Conservation (phyloP, 495 filamentous ascomycete species). For the Aspergillus baeticus region DNA sequence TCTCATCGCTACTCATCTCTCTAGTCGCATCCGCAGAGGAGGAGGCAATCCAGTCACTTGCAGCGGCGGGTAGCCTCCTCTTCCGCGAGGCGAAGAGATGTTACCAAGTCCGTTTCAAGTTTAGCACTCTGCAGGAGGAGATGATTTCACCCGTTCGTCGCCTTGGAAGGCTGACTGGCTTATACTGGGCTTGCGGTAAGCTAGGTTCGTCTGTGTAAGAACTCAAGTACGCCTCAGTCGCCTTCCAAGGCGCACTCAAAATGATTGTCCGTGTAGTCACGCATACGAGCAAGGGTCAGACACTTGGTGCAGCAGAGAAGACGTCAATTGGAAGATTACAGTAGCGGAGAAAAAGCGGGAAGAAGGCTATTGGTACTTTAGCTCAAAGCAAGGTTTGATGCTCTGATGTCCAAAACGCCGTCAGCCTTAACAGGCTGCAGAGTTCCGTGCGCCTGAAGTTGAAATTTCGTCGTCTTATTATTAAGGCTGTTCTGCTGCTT, state of each 20-base stretch:
- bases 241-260: no score
- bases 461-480: not conserved
- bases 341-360: not conserved
- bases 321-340: not conserved
- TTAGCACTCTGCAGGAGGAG: not conserved
- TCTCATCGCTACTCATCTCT: not conserved
- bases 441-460: constrained; percentile 17
- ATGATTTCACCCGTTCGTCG: not conserved
- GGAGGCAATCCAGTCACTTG: constrained; percentile 19
- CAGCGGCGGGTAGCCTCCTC: not conserved
- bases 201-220: not conserved
- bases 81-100: constrained; percentile 1
- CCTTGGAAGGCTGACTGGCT: not conserved
- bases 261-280: no score
- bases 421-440: constrained; percentile 44
- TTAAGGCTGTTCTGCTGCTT: no score
- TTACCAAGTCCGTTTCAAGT: not conserved
- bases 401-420: constrained; percentile 18
- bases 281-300: no score
- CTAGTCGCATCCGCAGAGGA: not conserved
- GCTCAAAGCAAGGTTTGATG: constrained; percentile 15
- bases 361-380: not conserved
- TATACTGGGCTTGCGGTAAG: not conserved
- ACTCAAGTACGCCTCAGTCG: no score
- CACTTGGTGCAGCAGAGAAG: not conserved